A percentile compares a stretch with the other conserved stretches of the same genome.
phyloP scores from a whole-genome alignment of 1,284 basidiomycete genomes.

The Ceratobasidium sp. region DNA sequence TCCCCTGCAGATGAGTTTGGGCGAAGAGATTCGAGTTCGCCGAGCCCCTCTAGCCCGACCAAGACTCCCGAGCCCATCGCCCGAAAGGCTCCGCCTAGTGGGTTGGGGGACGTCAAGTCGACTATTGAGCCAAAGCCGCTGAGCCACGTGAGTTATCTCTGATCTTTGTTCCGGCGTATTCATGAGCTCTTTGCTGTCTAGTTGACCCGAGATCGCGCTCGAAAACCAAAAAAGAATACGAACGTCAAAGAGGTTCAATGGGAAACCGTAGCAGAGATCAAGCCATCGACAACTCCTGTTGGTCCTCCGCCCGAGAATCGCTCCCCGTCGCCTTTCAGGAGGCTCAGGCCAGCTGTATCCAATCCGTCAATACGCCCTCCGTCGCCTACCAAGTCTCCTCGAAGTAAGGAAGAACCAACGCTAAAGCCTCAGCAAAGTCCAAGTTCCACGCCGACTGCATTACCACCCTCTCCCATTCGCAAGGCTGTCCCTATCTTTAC shows the following conservation, averaged over 20 bases:
- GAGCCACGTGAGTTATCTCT: slow-evolving; percentile 79
- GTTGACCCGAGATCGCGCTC: slow-evolving; percentile 46
- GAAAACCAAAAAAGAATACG: slow-evolving; percentile 44
- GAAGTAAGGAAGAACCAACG: slow-evolving; percentile 5
- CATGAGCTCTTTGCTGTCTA: slow-evolving; percentile 13
- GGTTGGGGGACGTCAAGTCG: slow-evolving; percentile 6
- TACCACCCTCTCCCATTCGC: slow-evolving; percentile 28
- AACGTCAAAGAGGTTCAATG: slow-evolving; percentile 23
- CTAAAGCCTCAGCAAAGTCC: slow-evolving; percentile 6
- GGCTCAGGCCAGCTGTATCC: slow-evolving; percentile 19
- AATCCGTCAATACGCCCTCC: slow-evolving; percentile 22
- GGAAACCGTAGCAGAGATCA: slow-evolving; percentile 1
- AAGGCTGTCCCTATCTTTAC: slow-evolving; percentile 24
- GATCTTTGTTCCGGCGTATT: background rate
- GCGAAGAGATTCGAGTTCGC: slow-evolving; percentile 4
- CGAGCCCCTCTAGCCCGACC: slow-evolving; percentile 4
- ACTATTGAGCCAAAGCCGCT: slow-evolving; percentile 55
- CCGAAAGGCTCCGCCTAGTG: slow-evolving; percentile 8
- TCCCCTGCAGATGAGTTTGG: slow-evolving; percentile 31
- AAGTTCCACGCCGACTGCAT: background rate
- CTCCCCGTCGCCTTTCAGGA: slow-evolving; percentile 24
- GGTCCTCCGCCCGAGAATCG: slow-evolving; percentile 26
- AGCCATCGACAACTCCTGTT: slow-evolving; percentile 10
- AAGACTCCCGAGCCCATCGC: slow-evolving; percentile 50
- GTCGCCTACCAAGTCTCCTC: slow-evolving; percentile 21